Evolutionary conservation across 2,329 filamentous ascomycete species (phyloP), one percentile per base, ranked within the genome.

Genomic region (Aspergillus fumigatus): DNA sequence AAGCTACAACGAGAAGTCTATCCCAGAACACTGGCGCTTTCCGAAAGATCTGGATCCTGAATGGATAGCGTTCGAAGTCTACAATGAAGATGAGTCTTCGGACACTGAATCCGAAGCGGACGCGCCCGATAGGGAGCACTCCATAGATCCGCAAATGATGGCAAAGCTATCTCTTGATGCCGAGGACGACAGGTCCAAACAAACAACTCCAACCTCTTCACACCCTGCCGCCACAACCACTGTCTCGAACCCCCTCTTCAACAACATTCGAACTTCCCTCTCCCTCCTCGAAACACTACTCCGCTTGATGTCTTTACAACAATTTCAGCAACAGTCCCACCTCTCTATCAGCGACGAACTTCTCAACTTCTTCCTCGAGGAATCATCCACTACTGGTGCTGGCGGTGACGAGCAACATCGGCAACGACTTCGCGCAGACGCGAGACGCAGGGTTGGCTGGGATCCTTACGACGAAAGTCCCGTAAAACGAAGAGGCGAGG

Each of bases 51-150:
- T 96, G 0, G 92, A 96, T 63, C 86, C 88, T 0, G 92, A 96
- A 72, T 97, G 92, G 92, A 84, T 96, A 62, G 92, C 92, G 0
- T 84, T 97, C 17, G 91, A 96, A 69, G 89, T 96, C 1, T 94
- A 88, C 68, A 82, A 84, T 17, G 86, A 90, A 65, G 77, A 80
- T 27, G 80, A 85, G 3, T 77, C 80, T 1, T 83, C 82, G 0
- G 82, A 83, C 43, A 80, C 81, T 0, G 82, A 84, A 41, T 75
- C 74, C 17, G 75, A 80, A 38, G 70, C 68, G 41, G 49, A 56
- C 14, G 35, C 59, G 52, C 51, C 63, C 58, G 27, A 57, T 57
- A 27, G 59, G 48, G 57, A 63, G 38, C 40, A 61, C n/a, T 74
- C 74, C 14, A 55, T 77, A 5, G 79, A 79, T 27, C 73, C 77